Base-by-base conservation (phyloP, 768 basidiomycete species). In the Botryobasidium botryosum region DNA sequence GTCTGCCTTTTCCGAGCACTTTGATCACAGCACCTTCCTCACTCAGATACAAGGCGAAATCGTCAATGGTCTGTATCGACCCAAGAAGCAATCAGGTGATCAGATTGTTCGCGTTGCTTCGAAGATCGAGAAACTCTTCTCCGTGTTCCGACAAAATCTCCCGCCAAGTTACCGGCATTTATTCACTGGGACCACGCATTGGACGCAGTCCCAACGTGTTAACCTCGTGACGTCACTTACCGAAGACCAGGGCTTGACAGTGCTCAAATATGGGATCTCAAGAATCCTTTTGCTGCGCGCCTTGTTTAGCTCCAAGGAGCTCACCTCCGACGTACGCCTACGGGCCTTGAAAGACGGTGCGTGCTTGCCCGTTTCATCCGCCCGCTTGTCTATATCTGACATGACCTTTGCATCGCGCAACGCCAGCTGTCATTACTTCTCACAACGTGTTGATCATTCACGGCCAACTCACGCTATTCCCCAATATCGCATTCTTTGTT, bases 41-140 rank as follows among this genome's bases (percentile, higher is more conserved):
- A 77, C 77, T 20, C 80, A 83, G 51, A 83, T 88, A 46, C 85
- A 88, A 51, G 85, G 84, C 3, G 85, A 87, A 50, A 83, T 88
- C 48, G 81, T 87, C 64, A 83, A 82, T 56, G 82, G 81, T 7
- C 67, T 88, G 6, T 88, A 87, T 55, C 68, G 74, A 6, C 84
- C 85, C 1, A 74, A 75, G n/a, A 69, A 68, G 38, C 77, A 79
- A 59, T 69, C 68, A 20, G 70, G 69, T 1, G 79, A 83, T 51
- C 64, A 71, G 6, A 72, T 84, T 49, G 75, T 85, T 68, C 72
- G 74, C 35, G 77, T 81, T 53, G 80, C 84, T 20, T 78, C 69
- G 20, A 61, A 74, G 73, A 52, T 75, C 86, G 70, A 61, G 67
- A 23, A 77, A 77, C 47, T 81, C 83, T 57, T 65, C 77, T 51